Evolutionary conservation across 768 basidiomycete species (phyloP), one percentile per base, ranked within the genome.

Genomic region (Suillus fuscotomentosus): DNA sequence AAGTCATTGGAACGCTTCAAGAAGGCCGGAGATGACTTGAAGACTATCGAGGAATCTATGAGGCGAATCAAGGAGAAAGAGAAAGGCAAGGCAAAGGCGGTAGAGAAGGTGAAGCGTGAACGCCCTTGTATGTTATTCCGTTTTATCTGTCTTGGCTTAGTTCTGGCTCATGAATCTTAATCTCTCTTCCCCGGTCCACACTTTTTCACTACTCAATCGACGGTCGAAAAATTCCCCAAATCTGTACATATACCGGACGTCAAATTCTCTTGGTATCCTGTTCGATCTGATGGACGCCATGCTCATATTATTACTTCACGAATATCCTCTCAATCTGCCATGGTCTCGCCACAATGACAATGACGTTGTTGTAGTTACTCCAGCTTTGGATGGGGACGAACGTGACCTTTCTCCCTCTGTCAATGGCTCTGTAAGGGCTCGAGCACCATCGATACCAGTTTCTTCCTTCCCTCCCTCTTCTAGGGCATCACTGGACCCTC

Each of bases 11-110:
- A 88, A 66, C 83, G 90, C 68, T 85, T 82, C 47, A 87, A 83
- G 80, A 92, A 91, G 79, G 92, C 91, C 0, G 84, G 83, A 39
- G 86, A 89, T 71, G 92, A 94, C 80, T 78, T 91, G 68, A 84
- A 82, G 72, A 82, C 85, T 61, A 87, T 94, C 69, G 86, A 90
- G 67, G 91, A 90, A 76, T 89, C 88, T 57, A 88, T 91, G 84
- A 84, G 86, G 61, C 83, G 85, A 65, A 83, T 92, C 78, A 90
- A 86, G 78, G 91, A 92, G 78, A 88, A 85, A 75, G 89, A 86
- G 75, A 84, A 80, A 77, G 89, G 89, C 0, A 92, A 91, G 74
- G 86, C 84, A 60, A 90, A 82, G 75, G 84, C 81, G n/a, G 73
- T 86, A 51, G 90, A 90, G 63, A 91, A 85, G 77, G 80, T 88